Percentiles rank a stretch among this genome's conserved stretches.
phyloP scores from a whole-genome alignment of 768 basidiomycete genomes.

The Panus rudis region DNA sequence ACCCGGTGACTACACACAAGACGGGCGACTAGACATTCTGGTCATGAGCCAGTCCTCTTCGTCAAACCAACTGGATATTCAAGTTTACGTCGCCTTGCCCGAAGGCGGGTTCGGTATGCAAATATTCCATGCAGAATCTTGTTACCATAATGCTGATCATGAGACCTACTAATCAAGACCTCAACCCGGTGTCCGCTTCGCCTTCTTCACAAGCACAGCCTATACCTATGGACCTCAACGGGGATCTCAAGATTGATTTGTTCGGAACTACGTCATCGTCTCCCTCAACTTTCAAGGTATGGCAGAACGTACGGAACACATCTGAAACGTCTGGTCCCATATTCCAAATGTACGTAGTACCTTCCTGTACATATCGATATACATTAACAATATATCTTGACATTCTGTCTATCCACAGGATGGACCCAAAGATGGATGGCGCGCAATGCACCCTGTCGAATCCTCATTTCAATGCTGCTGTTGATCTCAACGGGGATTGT shows the following conservation, averaged over 20 bases:
- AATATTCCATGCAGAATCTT: not conserved
- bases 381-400: not conserved
- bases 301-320: constrained; percentile 76
- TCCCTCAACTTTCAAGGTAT: constrained; percentile 48
- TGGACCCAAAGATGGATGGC: constrained; percentile 53
- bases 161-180: no score
- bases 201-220: constrained; percentile 72
- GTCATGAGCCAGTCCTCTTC: constrained; percentile 66
- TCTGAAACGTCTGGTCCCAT: constrained; percentile 44
- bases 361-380: constrained; percentile 7
- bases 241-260: constrained; percentile 85
- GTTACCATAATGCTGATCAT: constrained; percentile 1
- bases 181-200: constrained; percentile 42
- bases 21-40: constrained; percentile 84
- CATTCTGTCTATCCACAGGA: constrained; percentile 28
- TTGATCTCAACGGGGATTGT: constrained; percentile 95
- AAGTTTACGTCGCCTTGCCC: constrained; percentile 59
- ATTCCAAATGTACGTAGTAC: constrained; percentile 54
- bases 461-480: constrained; percentile 91
- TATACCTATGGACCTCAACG: constrained; percentile 79
- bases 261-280: constrained; percentile 55
- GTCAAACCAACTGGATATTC: constrained; percentile 52
- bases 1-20: constrained; percentile 90
- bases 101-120: constrained; percentile 57
- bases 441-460: constrained; percentile 70